Conservation (phyloP, 164 flowering plant genomes). For the Stephania cephalantha region DNA sequence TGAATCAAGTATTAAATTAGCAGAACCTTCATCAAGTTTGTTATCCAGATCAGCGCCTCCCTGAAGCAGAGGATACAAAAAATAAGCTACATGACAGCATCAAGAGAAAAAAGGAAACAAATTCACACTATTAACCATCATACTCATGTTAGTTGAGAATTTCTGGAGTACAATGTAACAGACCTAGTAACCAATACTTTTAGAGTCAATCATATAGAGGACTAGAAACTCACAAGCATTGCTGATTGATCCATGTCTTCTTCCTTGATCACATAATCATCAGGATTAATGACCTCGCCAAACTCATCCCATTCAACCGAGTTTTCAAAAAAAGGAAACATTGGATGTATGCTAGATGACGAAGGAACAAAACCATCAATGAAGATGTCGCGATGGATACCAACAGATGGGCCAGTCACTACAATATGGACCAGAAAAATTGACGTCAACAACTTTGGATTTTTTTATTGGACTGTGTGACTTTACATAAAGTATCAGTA, state of each 20-base stretch:
- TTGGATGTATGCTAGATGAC: constrained; percentile 70
- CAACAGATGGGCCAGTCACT: constrained; percentile 39
- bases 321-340: constrained; percentile 88
- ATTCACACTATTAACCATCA: neutral
- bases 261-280: constrained; percentile 81
- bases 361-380: constrained; percentile 94
- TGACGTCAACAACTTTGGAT: neutral
- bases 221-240: constrained; percentile 41
- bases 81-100: constrained; percentile 10
- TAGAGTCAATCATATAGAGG: neutral
- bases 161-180: neutral
- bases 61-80: constrained; percentile 30
- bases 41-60: constrained; percentile 58
- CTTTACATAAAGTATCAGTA: too few species aligned
- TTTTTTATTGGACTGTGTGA: too few species aligned
- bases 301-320: constrained; percentile 93
- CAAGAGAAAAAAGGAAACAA: neutral
- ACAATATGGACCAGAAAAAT: constrained; percentile 14
- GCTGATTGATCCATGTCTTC: constrained; percentile 61
- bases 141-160: neutral
- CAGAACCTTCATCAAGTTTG: constrained; percentile 77
- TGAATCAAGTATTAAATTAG: constrained; percentile 67
- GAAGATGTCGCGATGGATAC: constrained; percentile 54
- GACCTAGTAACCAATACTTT: neutral
- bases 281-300: constrained; percentile 95